Base-by-base conservation (phyloP, 495 filamentous ascomycete genomes). In the Lasiosphaeria miniovina region DNA sequence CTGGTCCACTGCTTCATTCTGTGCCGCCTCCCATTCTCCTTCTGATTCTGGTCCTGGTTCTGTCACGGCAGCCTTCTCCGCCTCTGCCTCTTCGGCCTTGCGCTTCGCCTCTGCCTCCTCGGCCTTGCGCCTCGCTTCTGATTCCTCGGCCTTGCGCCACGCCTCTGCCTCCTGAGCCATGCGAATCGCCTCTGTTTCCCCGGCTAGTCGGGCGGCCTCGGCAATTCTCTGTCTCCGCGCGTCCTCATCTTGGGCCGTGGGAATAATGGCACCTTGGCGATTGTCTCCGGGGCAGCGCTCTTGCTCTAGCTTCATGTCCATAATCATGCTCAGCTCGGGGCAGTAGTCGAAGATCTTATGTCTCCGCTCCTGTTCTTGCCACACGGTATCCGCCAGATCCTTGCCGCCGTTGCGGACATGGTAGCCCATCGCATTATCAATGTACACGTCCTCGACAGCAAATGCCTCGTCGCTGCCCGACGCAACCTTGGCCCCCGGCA, bases 301-400 rank as follows among this genome's bases (percentile, higher is more conserved):
- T 32, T 69, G 64, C 65, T 77, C 77, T 4, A 82, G 62, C 62
- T 74, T 80, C 78, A 81, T 81, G 8, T 71, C 66, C 74, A 81
- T 71, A 45, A 80, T 77, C 69, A 81, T 66, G 54, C 68, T 73
- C 3, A 82, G 66, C 61, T 82, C 80, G 11, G 79, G 80, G 55
- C 80, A 81, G 63, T 81, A 81, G 6, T 71, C 65, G 57, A 78
- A 77, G 1, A 79, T 79, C 38, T 63, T 57, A 62, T 76, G 72
- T 15, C 80, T 61, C 41, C 71, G 65, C 11, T 32, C 48, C 1
- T 57, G 67, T 49, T 77, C 63, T 45, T 67, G 67, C 80, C 80
- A 82, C 6, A 81, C 75, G 11, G 51, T 65, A 31, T 69, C 70
- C 10, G 69, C 35, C 9, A 81, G 61, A 10, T 62, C 55, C 3